Evolutionary conservation across 805 yeast species (phyloP), one percentile per base, ranked within the genome.

Genomic region (Spathaspora boniae): DNA sequence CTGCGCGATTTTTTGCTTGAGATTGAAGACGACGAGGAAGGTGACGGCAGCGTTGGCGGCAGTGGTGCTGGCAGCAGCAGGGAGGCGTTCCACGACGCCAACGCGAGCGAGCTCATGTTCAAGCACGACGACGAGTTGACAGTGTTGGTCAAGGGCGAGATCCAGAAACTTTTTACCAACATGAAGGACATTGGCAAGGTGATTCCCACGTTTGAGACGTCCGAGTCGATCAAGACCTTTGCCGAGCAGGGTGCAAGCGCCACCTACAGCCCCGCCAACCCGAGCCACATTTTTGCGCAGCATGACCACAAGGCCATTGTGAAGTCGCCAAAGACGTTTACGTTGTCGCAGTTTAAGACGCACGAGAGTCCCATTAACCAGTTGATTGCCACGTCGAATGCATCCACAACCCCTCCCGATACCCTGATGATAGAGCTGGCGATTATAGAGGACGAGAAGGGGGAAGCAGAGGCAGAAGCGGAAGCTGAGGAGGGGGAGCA

Each of bases 321-420:
- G 6, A 66, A 66, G 38, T 62, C 68, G 7, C 72, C 72, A 16
- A 66, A 66, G 44, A 62, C 65, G 0, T 65, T 55, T 42, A 55
- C 68, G 18, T 52, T 66, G 34, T 47, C 69, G 6, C 50, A 62
- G 40, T 56, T 53, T 44, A 58, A 57, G 31, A 65, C 61, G 17
- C 44, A 50, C 14, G 65, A 57, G 40, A 61, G 68, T 39, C 70
- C 69, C 8, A 49, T 63, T 17, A 50, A 47, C 37, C 67, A 63
- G 41, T 53, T 64, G 38, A 48, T 63, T 29, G 52, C 52, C 32
- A 42, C 56, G 1, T 31, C 42, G 2, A 36, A 28, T 31, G 27
- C 29, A 9, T 29, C 25, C 6, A 22, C 11, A 4, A 11, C 8
- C 14, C 12, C 27, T 6, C 5, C 25, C 11, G 12, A 22, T 11